Percentiles rank a stretch among this genome's conserved stretches.
Evolutionary conservation across 495 filamentous ascomycete genomes (phyloP).

Genomic region (Sabuloglossum arenarium): DNA sequence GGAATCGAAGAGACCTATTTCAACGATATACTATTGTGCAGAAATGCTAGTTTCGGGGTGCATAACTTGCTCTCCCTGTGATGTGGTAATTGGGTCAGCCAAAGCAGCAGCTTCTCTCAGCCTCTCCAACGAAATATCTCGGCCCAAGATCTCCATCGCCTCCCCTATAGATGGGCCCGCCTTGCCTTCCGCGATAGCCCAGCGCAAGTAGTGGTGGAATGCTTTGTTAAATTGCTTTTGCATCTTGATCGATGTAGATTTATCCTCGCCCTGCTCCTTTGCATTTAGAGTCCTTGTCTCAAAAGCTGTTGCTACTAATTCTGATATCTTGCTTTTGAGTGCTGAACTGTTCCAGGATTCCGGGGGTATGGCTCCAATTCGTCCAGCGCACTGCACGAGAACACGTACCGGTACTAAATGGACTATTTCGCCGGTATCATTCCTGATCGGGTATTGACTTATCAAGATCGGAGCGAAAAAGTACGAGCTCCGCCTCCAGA

Average conservation of each 20-base stretch:
- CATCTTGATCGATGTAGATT: background rate
- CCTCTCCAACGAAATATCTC: constrained; percentile 32
- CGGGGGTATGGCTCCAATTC: background rate
- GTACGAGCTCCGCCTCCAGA: constrained; percentile 34
- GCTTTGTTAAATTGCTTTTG: constrained; percentile 21
- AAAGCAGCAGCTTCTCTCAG: constrained; percentile 24
- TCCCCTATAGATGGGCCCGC: constrained; percentile 36
- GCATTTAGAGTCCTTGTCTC: background rate
- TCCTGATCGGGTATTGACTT: constrained; percentile 8
- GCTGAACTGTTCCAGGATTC: constrained; percentile 1
- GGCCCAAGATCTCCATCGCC: constrained; percentile 42
- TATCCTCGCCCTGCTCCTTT: background rate
- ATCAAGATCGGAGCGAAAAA: constrained; percentile 35
- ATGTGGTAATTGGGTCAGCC: background rate
- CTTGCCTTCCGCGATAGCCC: constrained; percentile 37
- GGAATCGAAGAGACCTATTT: background rate
- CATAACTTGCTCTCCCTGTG: background rate
- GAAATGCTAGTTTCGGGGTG: background rate
- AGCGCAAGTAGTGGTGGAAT: constrained; percentile 38
- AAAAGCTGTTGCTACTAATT: constrained; percentile 1
- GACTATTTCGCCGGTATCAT: background rate
- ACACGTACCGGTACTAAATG: background rate
- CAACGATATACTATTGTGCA: background rate
- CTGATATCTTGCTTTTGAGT: background rate
- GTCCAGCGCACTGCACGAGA: background rate